Conservation (phyloP, 352 stramenopile species). For the Stramenopiles sp. region DNA sequence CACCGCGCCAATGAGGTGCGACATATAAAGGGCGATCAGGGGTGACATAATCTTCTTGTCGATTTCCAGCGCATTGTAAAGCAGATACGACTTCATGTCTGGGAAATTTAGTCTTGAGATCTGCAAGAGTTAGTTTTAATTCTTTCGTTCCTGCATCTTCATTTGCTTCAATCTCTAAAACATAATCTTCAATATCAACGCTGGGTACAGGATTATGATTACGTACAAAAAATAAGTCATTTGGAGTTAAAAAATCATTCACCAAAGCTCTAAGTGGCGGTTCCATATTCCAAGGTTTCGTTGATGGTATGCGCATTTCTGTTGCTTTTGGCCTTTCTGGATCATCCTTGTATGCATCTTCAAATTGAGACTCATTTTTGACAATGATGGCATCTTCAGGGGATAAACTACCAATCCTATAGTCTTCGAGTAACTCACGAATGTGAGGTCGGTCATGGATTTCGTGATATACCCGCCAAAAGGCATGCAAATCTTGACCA, state of each 20-base stretch:
- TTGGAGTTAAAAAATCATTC: constrained; percentile 66
- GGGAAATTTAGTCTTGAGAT: constrained; percentile 65
- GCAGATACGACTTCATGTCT: constrained; percentile 55
- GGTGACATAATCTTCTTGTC: constrained; percentile 58
- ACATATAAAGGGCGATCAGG: no score
- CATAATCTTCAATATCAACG: constrained; percentile 25
- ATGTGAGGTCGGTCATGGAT: constrained; percentile 75
- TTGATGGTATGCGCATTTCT: constrained; percentile 39
- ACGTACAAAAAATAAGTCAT: constrained; percentile 78
- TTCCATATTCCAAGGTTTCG: constrained; percentile 73
- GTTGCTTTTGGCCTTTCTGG: constrained; percentile 41
- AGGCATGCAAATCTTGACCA: constrained; percentile 41
- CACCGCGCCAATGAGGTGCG: constrained; percentile 45
- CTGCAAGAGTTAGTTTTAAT: constrained; percentile 24
- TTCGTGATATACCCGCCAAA: constrained; percentile 76
- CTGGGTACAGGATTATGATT: constrained; percentile 84
- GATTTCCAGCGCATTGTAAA: constrained; percentile 84
- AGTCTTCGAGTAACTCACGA: constrained; percentile 44
- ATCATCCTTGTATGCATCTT: constrained; percentile 59
- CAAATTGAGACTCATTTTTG: constrained; percentile 8
- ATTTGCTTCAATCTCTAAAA: constrained; percentile 27
- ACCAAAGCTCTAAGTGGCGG: constrained; percentile 51
- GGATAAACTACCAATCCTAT: constrained; percentile 45
- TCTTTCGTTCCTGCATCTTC: constrained; percentile 25
- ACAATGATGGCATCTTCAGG: neutral